Conservation (phyloP, 2,329 filamentous ascomycete species). For the Lachnellula subtilissima region DNA sequence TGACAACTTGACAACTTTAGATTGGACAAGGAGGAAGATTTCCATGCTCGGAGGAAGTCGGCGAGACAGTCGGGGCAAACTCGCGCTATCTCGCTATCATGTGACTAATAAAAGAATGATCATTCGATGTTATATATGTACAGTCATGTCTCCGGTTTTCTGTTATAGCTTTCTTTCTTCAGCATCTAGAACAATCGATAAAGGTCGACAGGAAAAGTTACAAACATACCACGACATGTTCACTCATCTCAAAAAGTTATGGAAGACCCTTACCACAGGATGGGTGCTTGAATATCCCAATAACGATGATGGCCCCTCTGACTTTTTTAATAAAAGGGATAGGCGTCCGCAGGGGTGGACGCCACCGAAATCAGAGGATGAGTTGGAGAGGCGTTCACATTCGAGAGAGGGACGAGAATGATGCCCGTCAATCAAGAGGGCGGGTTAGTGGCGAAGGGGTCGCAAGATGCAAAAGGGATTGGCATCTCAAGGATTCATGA, state of each 20-base stretch:
- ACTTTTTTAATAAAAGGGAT: conserved; percentile 22
- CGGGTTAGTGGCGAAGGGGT: not conserved
- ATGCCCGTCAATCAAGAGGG: not conserved
- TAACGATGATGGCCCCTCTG: conserved; percentile 11
- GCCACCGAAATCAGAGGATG: not conserved
- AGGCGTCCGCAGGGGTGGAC: conserved; percentile 1
- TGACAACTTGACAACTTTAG: not conserved
- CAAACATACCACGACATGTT: not conserved
- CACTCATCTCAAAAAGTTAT: conserved; percentile 12
- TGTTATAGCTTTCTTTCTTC: not conserved
- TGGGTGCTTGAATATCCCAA: conserved; percentile 24
- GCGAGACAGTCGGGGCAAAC: not conserved
- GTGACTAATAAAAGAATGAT: not conserved
- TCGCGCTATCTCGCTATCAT: not conserved
- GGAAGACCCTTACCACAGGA: conserved; percentile 18
- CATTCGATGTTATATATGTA: not conserved
- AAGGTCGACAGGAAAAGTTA: not conserved
- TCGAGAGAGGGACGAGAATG: not conserved
- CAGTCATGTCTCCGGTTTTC: not conserved
- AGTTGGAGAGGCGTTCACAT: not conserved
- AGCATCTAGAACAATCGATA: not conserved
- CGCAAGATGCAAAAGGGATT: not conserved
- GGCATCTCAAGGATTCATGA: not conserved
- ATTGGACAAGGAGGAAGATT: not conserved
- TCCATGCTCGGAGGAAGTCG: not conserved